Evolutionary conservation across 306 rosid genomes (phyloP).

Genomic region (Rosa rugosa): DNA sequence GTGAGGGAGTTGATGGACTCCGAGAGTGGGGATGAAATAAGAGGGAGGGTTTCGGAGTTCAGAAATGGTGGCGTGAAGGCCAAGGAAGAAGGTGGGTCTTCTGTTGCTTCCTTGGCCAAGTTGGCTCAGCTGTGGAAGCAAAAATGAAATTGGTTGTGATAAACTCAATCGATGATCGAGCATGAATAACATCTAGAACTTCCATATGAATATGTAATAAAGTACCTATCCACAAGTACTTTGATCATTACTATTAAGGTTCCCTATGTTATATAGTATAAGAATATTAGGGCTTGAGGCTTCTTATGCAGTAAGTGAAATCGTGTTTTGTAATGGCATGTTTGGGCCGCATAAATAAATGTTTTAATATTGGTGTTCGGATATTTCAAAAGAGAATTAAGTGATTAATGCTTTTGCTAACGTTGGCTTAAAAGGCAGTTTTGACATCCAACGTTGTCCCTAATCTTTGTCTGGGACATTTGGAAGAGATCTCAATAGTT

Average conservation of each 20-base stretch:
- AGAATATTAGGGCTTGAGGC: neutral
- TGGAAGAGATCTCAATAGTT: too few species aligned
- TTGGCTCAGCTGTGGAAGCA: neutral
- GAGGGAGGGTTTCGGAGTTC: conserved; percentile 1
- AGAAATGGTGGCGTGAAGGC: conserved; percentile 13
- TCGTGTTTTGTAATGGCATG: too few species aligned
- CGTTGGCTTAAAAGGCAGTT: too few species aligned
- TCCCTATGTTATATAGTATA: neutral
- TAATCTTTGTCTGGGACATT: too few species aligned
- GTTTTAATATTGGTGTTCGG: too few species aligned
- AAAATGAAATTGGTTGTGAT: neutral
- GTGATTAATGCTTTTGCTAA: too few species aligned
- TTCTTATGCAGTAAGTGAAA: neutral
- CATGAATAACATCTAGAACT: neutral
- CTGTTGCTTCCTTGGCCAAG: conserved; percentile 5
- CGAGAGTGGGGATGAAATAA: conserved; percentile 1
- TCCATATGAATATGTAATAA: neutral
- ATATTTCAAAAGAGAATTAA: too few species aligned
- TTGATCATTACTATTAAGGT: neutral
- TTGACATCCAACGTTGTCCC: too few species aligned
- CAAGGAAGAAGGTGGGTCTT: conserved; percentile 17
- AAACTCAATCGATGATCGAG: neutral
- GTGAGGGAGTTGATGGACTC: conserved; percentile 4
- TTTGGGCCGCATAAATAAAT: too few species aligned
- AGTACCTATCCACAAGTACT: neutral